Evolutionary conservation across 768 basidiomycete genomes (phyloP).

Genomic region (Mycena vulgaris): DNA sequence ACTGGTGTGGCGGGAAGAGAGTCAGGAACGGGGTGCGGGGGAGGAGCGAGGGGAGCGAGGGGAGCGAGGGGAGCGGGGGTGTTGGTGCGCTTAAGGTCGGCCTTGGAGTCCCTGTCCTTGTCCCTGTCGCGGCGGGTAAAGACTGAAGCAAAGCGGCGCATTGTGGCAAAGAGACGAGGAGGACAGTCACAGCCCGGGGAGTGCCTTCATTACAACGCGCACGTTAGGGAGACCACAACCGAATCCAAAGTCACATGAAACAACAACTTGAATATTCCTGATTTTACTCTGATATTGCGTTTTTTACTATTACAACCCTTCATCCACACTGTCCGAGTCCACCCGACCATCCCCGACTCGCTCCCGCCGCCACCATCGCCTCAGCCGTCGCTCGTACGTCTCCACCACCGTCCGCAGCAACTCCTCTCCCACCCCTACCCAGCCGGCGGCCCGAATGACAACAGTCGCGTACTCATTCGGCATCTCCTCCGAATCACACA

Average conservation of each 20-base stretch:
- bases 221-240: too few relatives aligned
- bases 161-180: slow-evolving; percentile 42
- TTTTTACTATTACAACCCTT: too few relatives aligned
- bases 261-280: too few relatives aligned
- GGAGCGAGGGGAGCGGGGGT: slow-evolving; percentile 42
- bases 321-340: background rate
- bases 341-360: slow-evolving; percentile 27
- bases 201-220: background rate
- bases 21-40: slow-evolving; percentile 39
- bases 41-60: slow-evolving; percentile 40
- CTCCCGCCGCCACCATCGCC: slow-evolving; percentile 61
- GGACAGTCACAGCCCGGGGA: background rate
- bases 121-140: slow-evolving; percentile 58
- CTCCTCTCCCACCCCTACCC: slow-evolving; percentile 69
- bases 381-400: slow-evolving; percentile 75
- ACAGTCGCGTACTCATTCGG: slow-evolving; percentile 67
- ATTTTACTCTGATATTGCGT: too few relatives aligned
- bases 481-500: slow-evolving; percentile 80
- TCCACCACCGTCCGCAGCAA: slow-evolving; percentile 72
- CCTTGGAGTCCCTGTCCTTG: slow-evolving; percentile 54
- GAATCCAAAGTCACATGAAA: too few relatives aligned
- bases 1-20: slow-evolving; percentile 38
- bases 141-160: slow-evolving; percentile 78
- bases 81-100: slow-evolving; percentile 43
- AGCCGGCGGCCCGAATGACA: slow-evolving; percentile 64